Evolutionary conservation across 106 monocot genomes (phyloP).

Genomic region (Acorus calamus): DNA sequence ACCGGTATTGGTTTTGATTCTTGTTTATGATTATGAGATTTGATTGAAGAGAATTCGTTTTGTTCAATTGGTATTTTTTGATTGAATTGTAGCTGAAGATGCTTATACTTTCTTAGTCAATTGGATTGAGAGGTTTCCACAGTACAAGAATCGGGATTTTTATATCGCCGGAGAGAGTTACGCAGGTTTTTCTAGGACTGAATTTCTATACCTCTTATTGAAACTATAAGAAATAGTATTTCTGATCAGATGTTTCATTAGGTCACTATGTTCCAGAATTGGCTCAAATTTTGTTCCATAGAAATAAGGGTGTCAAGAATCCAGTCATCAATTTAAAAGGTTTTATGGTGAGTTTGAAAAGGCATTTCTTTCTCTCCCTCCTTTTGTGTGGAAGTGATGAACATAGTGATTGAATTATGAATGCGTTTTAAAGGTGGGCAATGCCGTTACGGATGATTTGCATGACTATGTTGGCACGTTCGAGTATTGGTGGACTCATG

Average conservation of each 20-base stretch:
- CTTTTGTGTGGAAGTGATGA: too few species aligned
- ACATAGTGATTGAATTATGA: too few species aligned
- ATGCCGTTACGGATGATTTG: constrained; percentile 75
- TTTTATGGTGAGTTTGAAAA: constrained; percentile 49
- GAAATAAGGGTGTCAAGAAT: constrained; percentile 43
- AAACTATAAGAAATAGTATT: too few species aligned
- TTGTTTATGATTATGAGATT: too few species aligned
- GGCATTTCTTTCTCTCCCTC: too few species aligned
- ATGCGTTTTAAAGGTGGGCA: constrained; percentile 48
- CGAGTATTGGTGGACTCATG: constrained; percentile 97
- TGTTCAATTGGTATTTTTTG: too few species aligned
- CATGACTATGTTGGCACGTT: constrained; percentile 72
- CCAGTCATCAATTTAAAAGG: constrained; percentile 85
- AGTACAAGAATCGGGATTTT: constrained; percentile 79
- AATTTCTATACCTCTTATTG: too few species aligned
- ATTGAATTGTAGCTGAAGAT: constrained; percentile 12
- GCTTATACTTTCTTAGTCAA: constrained; percentile 59
- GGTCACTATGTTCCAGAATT: constrained; percentile 94
- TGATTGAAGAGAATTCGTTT: too few species aligned
- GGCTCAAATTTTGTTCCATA: constrained; percentile 55
- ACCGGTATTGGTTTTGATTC: constrained; percentile 28
- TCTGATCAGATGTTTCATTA: background rate
- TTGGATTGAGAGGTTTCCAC: constrained; percentile 80
- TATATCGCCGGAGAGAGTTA: constrained; percentile 88
- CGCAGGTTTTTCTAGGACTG: constrained; percentile 30